phyloP scores from a whole-genome alignment of 441 rosid genomes.

The Pelargonium australe region DNA sequence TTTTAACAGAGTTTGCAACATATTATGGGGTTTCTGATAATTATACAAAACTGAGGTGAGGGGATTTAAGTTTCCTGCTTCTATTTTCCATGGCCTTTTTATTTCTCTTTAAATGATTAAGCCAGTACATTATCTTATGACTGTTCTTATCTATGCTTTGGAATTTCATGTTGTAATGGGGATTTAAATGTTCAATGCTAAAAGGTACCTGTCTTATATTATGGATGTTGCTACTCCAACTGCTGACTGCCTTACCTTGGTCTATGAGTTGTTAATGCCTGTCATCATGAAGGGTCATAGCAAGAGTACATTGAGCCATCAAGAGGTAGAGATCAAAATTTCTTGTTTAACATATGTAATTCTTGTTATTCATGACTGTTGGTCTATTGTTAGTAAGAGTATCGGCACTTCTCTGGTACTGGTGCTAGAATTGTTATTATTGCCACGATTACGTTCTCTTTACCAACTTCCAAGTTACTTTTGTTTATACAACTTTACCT shows the following conservation, averaged over 20 bases:
- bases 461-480: constrained; percentile 7
- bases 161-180: constrained; percentile 10
- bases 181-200: constrained; percentile 19
- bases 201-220: constrained; percentile 86
- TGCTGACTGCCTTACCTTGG: constrained; percentile 89
- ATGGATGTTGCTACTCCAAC: constrained; percentile 99
- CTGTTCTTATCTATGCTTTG: not conserved
- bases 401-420: not conserved
- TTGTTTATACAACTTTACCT: constrained; percentile 15
- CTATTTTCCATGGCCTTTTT: not conserved
- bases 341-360: not conserved
- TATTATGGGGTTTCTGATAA: constrained; percentile 92
- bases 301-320: constrained; percentile 87
- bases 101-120: constrained; percentile 1
- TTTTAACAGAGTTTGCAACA: constrained; percentile 79
- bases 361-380: not conserved
- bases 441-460: not conserved
- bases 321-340: constrained; percentile 53
- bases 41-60: constrained; percentile 85
- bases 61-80: not conserved
- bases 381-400: not conserved
- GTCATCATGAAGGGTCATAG: constrained; percentile 76
- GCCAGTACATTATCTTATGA: constrained; percentile 7
- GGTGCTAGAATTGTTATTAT: not conserved
- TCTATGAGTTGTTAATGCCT: constrained; percentile 73